Conservation (phyloP, 2,329 filamentous ascomycete species). For the Colletotrichum horii region DNA sequence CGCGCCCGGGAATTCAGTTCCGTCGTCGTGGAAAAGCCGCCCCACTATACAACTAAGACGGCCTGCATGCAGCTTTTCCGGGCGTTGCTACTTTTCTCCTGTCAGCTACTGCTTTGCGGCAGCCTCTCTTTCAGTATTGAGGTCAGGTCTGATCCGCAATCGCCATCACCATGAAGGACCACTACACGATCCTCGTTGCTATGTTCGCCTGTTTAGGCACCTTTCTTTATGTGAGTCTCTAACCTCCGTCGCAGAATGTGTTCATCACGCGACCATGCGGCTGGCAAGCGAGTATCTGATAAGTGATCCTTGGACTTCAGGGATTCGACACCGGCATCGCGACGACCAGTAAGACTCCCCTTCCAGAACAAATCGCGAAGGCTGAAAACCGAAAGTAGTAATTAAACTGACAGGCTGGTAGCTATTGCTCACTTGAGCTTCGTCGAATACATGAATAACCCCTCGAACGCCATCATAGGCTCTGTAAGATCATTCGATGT, state of each 20-base stretch:
- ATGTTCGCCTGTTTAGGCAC: background rate
- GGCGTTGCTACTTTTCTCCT: background rate
- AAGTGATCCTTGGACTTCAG: background rate
- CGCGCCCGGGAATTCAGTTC: background rate
- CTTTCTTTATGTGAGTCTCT: background rate
- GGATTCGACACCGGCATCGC: background rate
- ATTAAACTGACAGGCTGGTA: background rate
- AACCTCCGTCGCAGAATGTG: background rate
- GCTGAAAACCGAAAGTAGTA: background rate
- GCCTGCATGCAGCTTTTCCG: background rate
- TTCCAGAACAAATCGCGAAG: background rate
- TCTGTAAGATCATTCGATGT: background rate
- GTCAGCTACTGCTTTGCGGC: background rate
- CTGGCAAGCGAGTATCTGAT: background rate
- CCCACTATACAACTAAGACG: background rate
- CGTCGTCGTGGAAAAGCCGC: background rate
- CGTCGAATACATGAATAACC: background rate
- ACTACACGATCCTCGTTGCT: background rate
- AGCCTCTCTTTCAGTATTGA: background rate
- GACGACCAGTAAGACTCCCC: background rate
- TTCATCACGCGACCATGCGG: background rate
- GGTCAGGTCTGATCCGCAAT: background rate
- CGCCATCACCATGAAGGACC: background rate
- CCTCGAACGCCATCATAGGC: background rate
- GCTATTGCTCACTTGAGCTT: background rate